Conservation (phyloP, 306 rosid species). For the Prunus mongolica region DNA sequence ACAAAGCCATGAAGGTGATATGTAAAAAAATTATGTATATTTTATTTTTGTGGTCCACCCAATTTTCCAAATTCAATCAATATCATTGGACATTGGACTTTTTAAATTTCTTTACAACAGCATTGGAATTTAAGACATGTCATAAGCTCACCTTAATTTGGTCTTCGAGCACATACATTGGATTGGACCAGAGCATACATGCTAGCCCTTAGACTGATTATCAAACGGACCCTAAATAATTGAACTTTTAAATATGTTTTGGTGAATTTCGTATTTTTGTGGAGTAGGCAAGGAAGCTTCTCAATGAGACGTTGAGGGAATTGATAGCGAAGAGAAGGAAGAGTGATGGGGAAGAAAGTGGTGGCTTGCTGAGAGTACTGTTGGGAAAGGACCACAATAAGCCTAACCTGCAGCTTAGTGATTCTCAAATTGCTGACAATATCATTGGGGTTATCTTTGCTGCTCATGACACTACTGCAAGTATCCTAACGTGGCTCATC, state of each 20-base stretch:
- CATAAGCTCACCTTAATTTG: background rate
- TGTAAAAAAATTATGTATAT: background rate
- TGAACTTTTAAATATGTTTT: too few relatives aligned
- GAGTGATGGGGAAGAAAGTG: conserved; percentile 28
- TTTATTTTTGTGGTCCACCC: background rate
- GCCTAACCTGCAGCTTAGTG: conserved; percentile 28
- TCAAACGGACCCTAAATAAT: too few relatives aligned
- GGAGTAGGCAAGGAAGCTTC: conserved; percentile 68
- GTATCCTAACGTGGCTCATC: conserved; percentile 74
- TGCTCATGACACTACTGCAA: conserved; percentile 93
- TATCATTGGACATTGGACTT: background rate
- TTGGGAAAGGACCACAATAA: conserved; percentile 27
- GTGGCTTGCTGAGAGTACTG: conserved; percentile 56
- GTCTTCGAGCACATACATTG: background rate
- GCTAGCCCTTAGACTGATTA: too few relatives aligned
- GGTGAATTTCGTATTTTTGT: background rate
- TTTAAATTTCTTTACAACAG: background rate
- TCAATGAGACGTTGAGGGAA: conserved; percentile 52
- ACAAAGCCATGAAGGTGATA: conserved; percentile 68
- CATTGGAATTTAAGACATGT: background rate
- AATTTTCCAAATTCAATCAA: background rate
- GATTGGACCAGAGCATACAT: too few relatives aligned
- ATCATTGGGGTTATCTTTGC: conserved; percentile 90
- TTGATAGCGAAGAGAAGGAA: conserved; percentile 57
- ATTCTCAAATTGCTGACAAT: conserved; percentile 81